phyloP scores from a whole-genome alignment of 2,329 filamentous ascomycete genomes.

The Arthrobotrys megalospora region DNA sequence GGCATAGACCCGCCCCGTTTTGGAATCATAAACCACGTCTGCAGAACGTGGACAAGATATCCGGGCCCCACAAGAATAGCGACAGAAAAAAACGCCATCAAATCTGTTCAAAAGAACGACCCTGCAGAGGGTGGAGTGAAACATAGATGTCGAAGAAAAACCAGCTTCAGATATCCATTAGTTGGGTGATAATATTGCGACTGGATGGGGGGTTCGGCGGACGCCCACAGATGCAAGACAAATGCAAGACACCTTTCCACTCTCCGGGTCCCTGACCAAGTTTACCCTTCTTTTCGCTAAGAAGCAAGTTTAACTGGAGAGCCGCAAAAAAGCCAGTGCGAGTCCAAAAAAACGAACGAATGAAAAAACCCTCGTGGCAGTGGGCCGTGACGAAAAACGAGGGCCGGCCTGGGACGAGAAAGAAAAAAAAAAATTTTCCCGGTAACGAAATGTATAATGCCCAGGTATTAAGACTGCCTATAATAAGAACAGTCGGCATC shows the following conservation, averaged over 20 bases:
- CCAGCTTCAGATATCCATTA: conserved; percentile 11
- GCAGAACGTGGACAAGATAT: conserved; percentile 21
- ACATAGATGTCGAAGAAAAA: neutral
- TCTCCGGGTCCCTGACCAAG: conserved; percentile 47
- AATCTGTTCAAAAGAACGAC: neutral
- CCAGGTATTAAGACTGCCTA: conserved; percentile 36
- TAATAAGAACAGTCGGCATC: conserved; percentile 58
- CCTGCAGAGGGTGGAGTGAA: neutral
- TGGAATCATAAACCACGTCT: conserved; percentile 18
- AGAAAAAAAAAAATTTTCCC: conserved; percentile 50
- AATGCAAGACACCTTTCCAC: conserved; percentile 37
- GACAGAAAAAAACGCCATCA: neutral
- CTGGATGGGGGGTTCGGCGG: neutral
- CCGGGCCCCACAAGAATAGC: conserved; percentile 15
- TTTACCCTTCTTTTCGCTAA: conserved; percentile 34
- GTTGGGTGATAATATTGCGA: neutral
- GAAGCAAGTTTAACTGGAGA: conserved; percentile 22
- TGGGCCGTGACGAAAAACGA: conserved; percentile 28
- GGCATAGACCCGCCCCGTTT: conserved; percentile 10
- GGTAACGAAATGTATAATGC: conserved; percentile 60
- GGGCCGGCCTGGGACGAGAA: conserved; percentile 9
- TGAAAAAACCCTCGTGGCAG: conserved; percentile 42
- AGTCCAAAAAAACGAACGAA: conserved; percentile 16
- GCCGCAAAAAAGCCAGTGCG: conserved; percentile 5
- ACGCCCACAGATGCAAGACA: conserved; percentile 35